A percentile compares a stretch with the other conserved stretches of the same genome.
Evolutionary conservation across 2,329 filamentous ascomycete genomes (phyloP).

Genomic region (Aspergillus uvarum): DNA sequence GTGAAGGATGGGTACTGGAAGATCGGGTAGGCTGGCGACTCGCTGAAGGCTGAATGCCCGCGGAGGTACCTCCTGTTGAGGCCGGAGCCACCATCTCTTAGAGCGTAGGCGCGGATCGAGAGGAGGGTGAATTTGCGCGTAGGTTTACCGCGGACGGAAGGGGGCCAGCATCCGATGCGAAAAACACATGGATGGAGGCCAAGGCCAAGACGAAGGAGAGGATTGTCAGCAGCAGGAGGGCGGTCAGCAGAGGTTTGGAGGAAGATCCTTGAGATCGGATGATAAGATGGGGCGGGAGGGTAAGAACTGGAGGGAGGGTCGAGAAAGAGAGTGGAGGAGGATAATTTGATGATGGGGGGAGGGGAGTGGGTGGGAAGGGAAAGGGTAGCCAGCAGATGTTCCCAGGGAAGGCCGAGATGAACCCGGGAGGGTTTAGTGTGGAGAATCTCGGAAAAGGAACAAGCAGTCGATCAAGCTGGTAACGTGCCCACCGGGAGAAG

Average conservation of each 20-base stretch:
- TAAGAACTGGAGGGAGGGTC: background rate
- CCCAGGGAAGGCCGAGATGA: constrained; percentile 24
- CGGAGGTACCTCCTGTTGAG: constrained; percentile 40
- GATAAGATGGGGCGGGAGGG: constrained; percentile 11
- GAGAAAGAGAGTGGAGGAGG: constrained; percentile 8
- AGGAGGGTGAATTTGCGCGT: constrained; percentile 22
- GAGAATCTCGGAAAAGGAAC: constrained; percentile 25
- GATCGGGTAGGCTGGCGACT: constrained; percentile 39
- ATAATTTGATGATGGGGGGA: constrained; percentile 15
- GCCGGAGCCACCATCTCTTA: constrained; percentile 49
- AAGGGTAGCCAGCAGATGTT: constrained; percentile 17
- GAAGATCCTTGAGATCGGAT: constrained; percentile 13
- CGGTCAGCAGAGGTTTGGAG: constrained; percentile 15
- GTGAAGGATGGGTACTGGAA: constrained; percentile 45
- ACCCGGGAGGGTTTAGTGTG: constrained; percentile 25
- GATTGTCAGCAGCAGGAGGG: constrained; percentile 7
- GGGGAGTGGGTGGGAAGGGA: constrained; percentile 18
- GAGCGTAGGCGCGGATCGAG: constrained; percentile 17
- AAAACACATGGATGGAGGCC: constrained; percentile 35
- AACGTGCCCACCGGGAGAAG: constrained; percentile 7
- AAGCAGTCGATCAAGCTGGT: constrained; percentile 10
- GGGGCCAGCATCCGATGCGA: constrained; percentile 31
- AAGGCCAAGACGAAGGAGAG: constrained; percentile 19
- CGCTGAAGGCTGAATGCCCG: constrained; percentile 34
- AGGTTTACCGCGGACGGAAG: constrained; percentile 31